Base-by-base conservation (phyloP, 2,329 filamentous ascomycete species). In the Chaetomium sp. region DNA sequence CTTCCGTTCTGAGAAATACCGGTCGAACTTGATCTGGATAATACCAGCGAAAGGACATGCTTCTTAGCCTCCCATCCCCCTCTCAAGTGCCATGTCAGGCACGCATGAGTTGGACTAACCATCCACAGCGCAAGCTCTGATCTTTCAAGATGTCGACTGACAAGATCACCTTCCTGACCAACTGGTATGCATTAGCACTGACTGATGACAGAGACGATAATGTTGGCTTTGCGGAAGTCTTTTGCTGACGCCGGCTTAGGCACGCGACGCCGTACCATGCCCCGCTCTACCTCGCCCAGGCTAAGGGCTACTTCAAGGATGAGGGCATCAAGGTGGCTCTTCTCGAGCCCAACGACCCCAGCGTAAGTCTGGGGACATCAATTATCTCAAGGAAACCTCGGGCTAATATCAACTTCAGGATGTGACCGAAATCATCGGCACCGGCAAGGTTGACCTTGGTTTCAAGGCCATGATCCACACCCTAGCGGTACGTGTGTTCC, bases 31-130 rank as follows among this genome's bases (percentile, higher is more conserved):
- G 86, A 88, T 87, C 88, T 89, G 88, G 89, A 91, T 92, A 92
- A 94, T 94, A 89, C 89, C 88, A 91, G 86, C 86, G 87, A 85
- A 89, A 89, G 86, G 83, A 89, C 82, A 85, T 89, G 86, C 86
- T 86, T 86, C 81, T 82, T 82, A 78, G 74, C 70, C 69, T 54
- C 70, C 68, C 67, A 67, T 57, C 55, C 65, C 67, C 64, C 58
- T 60, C 58, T 55, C 68, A 65, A 37, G 54, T 69, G 54, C 54
- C 57, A 3, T 11, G 27, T 5, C 19, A 9, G 54, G 51, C 56
- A 58, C 49, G 43, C 19, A 7, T 35, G 54, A 56, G 51, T 54
- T 49, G 54, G 68, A 75, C 77, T 82, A 70, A 82, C 75, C 67
- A 7, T 63, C 59, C 61, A 65, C 68, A 82, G 76, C 69, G 67